These are phyloP conservation scores for Solanum arcanum DNA, from an alignment of 257 asterid species.

Conservation along the genomic window DNA sequence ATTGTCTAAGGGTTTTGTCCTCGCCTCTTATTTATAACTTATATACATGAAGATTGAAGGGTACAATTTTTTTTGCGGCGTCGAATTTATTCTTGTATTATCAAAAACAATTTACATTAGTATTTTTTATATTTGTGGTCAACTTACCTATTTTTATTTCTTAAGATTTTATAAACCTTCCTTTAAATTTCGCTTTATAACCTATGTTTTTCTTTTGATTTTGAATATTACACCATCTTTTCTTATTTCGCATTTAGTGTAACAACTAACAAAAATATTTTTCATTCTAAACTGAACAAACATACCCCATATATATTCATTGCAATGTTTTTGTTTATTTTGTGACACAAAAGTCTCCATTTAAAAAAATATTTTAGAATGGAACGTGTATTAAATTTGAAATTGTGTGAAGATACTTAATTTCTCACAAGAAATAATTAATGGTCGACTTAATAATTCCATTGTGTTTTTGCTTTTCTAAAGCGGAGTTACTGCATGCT, in stretches of 20 bases:
- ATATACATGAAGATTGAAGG: background rate
- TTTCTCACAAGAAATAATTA: no score
- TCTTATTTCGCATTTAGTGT: background rate
- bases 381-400: background rate
- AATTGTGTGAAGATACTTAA: no score
- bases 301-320: background rate
- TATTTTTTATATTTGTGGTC: background rate
- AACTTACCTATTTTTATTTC: background rate
- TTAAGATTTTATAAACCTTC: background rate
- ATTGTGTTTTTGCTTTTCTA: no score
- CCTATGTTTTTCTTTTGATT: background rate
- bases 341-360: background rate
- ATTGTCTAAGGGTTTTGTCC: background rate
- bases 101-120: background rate
- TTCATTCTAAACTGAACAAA: background rate
- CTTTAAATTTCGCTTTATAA: background rate
- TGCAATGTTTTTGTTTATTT: background rate
- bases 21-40: background rate
- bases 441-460: no score
- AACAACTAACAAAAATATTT: background rate
- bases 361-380: background rate
- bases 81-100: no score
- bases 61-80: background rate
- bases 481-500: no score
- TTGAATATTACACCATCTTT: background rate